Evolutionary conservation across 208 protist species (phyloP).

Genomic region (Trypanosoma lewisi): DNA sequence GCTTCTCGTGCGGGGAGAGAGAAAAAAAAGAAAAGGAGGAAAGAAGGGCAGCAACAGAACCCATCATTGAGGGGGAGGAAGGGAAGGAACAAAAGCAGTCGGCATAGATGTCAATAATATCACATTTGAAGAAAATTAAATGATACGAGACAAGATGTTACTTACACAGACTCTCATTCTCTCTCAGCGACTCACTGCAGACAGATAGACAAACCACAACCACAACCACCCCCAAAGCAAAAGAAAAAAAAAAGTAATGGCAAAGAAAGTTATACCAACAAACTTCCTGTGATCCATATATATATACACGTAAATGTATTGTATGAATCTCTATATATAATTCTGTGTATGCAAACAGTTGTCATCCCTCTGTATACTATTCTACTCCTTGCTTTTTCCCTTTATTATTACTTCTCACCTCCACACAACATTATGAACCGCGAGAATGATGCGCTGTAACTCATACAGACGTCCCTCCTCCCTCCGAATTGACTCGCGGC

Average conservation of each 20-base stretch:
- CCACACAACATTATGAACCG: constrained; percentile 47
- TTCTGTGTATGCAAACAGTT: background rate
- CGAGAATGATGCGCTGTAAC: constrained; percentile 37
- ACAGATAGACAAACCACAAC: background rate
- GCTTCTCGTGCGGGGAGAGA: no score
- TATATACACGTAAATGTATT: background rate
- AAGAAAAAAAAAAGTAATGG: background rate
- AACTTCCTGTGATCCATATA: background rate
- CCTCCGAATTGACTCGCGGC: constrained; percentile 34
- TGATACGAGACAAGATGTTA: background rate
- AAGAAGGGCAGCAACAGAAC: no score
- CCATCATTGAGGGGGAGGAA: no score
- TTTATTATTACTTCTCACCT: no score
- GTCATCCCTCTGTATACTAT: background rate
- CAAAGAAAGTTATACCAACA: background rate
- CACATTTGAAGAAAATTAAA: background rate
- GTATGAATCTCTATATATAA: background rate
- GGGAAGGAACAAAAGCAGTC: background rate
- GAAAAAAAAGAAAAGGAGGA: constrained; percentile 12
- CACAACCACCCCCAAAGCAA: background rate
- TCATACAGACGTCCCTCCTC: constrained; percentile 45
- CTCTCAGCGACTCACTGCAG: background rate
- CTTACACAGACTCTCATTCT: background rate
- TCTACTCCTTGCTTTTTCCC: no score
- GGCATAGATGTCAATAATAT: background rate